phyloP scores from a whole-genome alignment of 257 asterid genomes.

The Jaltomata sinuosa region DNA sequence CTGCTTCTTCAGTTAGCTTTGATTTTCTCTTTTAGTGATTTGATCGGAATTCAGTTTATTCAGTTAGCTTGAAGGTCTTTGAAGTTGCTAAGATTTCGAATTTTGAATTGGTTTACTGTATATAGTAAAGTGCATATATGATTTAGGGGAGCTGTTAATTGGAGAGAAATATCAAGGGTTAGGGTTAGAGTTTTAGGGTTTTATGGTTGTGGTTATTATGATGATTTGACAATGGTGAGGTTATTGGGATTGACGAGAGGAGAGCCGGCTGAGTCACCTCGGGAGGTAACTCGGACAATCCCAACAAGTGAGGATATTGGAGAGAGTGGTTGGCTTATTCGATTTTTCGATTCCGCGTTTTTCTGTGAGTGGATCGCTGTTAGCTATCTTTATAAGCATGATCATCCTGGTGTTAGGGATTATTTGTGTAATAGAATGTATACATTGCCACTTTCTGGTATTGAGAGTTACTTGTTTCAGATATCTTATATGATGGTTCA shows the following conservation, averaged over 20 bases:
- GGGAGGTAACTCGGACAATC: conserved; percentile 86
- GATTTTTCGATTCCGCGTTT: conserved; percentile 81
- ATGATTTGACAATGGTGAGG: conserved; percentile 67
- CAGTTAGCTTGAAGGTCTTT: neutral
- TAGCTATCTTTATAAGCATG: conserved; percentile 90
- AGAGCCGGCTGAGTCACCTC: conserved; percentile 71
- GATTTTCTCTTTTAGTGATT: neutral
- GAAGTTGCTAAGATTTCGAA: neutral
- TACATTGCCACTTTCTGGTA: conserved; percentile 79
- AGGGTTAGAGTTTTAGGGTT: conserved; percentile 26
- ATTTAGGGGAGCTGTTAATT: conserved; percentile 21
- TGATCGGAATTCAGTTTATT: neutral
- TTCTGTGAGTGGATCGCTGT: conserved; percentile 99
- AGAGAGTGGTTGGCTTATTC: conserved; percentile 89
- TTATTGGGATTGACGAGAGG: conserved; percentile 72
- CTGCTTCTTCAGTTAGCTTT: neutral
- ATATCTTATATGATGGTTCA: conserved; percentile 84
- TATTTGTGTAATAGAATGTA: conserved; percentile 93
- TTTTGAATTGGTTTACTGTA: neutral
- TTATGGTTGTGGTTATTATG: conserved; percentile 26
- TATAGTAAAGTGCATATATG: conserved; percentile 5
- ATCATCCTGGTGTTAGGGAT: conserved; percentile 84
- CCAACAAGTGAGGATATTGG: conserved; percentile 78
- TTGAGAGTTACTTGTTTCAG: conserved; percentile 84
- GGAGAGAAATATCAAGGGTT: neutral